Evolutionary conservation across 768 basidiomycete species (phyloP), one percentile per base, ranked within the genome.

Genomic region (Tricholoma sp.): DNA sequence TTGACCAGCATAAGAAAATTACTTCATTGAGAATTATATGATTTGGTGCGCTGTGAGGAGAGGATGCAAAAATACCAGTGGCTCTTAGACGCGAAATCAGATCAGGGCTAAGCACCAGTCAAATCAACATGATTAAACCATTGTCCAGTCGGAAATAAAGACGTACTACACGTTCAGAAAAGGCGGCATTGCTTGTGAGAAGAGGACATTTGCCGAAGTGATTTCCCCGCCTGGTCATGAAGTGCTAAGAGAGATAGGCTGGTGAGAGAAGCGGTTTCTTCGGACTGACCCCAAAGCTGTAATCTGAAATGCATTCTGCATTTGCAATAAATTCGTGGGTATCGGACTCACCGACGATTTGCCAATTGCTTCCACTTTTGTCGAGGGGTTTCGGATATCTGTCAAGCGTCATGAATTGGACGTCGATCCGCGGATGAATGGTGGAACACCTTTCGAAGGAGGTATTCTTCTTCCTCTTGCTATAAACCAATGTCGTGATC

Each of bases 1-100:
- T 10, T n/a, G 47, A 31, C 16, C 29, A 18, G 9, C 12, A 46
- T 46, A 21, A 39, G 24, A 29, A 7, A 63, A 74, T 58, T 61
- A 85, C 88, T 77, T 96, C 91, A 68, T 94, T 94, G 64, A 96
- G 76, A 57, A 95, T 88, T 58, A 97, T 76, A 72, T 98, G 94
- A 73, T 97, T 98, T 8, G 93, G 91, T 34, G 71, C 76, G 14
- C 76, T 75, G 64, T 89, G 84, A 59, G 86, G 83, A 55, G 86
- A 84, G 43, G 62, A 65, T n/a, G 71, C 65, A 67, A 94, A 93
- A 0, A 74, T 81, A 1, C 84, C 84, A 5, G 87, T 87, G 31
- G 68, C 72, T 61, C 76, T 76, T 39, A 97, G 83, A 41, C 90
- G 85, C 35, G 76, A 70, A 55, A 95, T 76, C 57, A 98, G 72